Conservation (phyloP, 176 grass and related monocot species). For the Cocos nucifera region DNA sequence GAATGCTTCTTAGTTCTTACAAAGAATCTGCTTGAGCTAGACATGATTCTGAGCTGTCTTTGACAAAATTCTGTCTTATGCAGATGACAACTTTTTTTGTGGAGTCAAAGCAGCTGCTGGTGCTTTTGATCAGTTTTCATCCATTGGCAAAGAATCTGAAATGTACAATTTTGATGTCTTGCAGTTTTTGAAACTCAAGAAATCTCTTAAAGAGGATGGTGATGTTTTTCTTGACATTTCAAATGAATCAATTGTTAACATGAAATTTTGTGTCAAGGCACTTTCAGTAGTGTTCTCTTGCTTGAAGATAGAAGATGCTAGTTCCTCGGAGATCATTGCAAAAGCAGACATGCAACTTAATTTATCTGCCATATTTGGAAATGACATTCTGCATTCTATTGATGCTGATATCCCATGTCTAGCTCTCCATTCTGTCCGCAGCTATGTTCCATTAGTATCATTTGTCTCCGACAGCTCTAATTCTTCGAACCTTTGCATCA, state of each 20-base stretch:
- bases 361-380: conserved; percentile 52
- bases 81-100: conserved; percentile 65
- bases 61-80: conserved; percentile 14
- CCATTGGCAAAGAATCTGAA: conserved; percentile 59
- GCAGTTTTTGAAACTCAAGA: conserved; percentile 48
- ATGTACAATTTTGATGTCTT: conserved; percentile 54
- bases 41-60: no score
- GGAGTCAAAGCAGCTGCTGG: conserved; percentile 40
- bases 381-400: conserved; percentile 44
- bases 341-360: conserved; percentile 44
- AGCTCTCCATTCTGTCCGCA: conserved; percentile 37
- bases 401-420: conserved; percentile 42
- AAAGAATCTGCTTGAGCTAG: no score
- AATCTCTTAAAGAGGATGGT: conserved; percentile 25
- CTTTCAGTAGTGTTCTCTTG: conserved; percentile 46
- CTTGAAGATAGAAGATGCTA: conserved; percentile 34
- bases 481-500: conserved; percentile 49
- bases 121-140: conserved; percentile 50
- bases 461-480: conserved; percentile 35
- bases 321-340: conserved; percentile 42
- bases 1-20: no score
- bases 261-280: conserved; percentile 55
- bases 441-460: conserved; percentile 35
- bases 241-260: conserved; percentile 35
- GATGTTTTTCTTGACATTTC: conserved; percentile 22